Evolutionary conservation across 441 rosid genomes (phyloP), one percentile per base, ranked within the genome.

Genomic region (Manihot esculenta): DNA sequence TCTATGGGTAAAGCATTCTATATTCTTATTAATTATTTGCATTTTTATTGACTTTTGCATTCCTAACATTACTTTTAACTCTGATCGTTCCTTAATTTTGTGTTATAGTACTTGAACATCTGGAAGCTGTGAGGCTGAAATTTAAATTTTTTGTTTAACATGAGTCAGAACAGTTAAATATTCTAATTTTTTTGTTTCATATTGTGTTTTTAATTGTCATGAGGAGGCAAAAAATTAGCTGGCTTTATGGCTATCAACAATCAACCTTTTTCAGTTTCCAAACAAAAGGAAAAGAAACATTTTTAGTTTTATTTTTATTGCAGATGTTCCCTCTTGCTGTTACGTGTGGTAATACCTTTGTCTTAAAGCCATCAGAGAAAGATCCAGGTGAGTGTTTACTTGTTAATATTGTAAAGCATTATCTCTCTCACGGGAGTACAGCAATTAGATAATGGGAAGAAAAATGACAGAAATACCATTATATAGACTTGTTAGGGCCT

Each of bases 241-340:
- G 49, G 13, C 35, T 58, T 44, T 50, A 11, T 50, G 41, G 35
- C 57, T 66, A 10, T 61, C 20, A 2, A 23, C 15, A 15, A 9
- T 21, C 17, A 24, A 30, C 1, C 7, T 30, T 65, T 69, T 57
- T 51, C 57, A 24, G 35, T 42, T 73, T 10, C 7, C 18, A 35
- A 33, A 54, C 54, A 49, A 58, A 53, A 35, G 53, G 18, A 20
- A 41, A 51, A 50, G 20, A 42, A 9, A 44, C 59, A 15, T 21
- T 27, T 35, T 5, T 23, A 35, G 60, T 20, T 18, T 62, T 60
- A 30, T 72, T 66, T n/a, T 77, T 64, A 2, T 45, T 81, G 83
- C 91, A 94, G 98, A 94, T 94, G 98, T 94, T 94, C 72, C 98
- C 98, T 0, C 63, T 94, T 69, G 97, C 98, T 14, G 91, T 87